Evolutionary conservation across 352 stramenopile genomes (phyloP).

Genomic region (Globisporangium heterothallicum): DNA sequence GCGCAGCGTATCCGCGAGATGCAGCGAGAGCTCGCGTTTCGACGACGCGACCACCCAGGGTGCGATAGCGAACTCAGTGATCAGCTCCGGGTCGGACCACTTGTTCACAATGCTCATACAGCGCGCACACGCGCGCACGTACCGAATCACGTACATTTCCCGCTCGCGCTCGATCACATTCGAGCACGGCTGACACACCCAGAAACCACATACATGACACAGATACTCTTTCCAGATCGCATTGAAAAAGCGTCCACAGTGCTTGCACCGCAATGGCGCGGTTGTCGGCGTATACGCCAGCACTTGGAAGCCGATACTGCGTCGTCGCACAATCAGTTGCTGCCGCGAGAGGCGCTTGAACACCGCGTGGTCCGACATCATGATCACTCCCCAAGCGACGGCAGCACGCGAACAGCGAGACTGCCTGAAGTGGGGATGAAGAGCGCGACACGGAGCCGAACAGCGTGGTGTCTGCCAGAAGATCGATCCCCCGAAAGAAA

Average conservation of each 20-base stretch:
- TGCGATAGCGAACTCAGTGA: slow-evolving; percentile 21
- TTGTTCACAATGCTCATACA: slow-evolving; percentile 52
- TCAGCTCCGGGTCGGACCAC: slow-evolving; percentile 31
- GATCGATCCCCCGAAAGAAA: no score
- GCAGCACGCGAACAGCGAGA: not conserved
- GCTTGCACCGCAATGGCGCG: slow-evolving; percentile 25
- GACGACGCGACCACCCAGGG: slow-evolving; percentile 30
- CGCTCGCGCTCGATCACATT: slow-evolving; percentile 49
- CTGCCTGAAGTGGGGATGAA: no score
- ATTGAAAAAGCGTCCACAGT: slow-evolving; percentile 43
- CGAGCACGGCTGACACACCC: slow-evolving; percentile 46
- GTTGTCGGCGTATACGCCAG: slow-evolving; percentile 21
- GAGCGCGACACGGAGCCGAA: no score
- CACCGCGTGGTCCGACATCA: slow-evolving; percentile 34
- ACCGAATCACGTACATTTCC: slow-evolving; percentile 35
- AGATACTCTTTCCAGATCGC: slow-evolving; percentile 37
- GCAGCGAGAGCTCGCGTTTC: slow-evolving; percentile 36
- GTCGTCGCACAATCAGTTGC: slow-evolving; percentile 41
- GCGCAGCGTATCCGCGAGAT: slow-evolving; percentile 36
- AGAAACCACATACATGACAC: slow-evolving; percentile 49
- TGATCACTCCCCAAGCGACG: no score
- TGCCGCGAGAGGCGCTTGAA: slow-evolving; percentile 49
- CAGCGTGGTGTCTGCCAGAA: no score
- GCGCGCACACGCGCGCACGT: slow-evolving; percentile 38
- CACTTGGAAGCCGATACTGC: slow-evolving; percentile 44